phyloP scores from a whole-genome alignment of 305 asterid species.

The Fraxinus xanthoxyloides region DNA sequence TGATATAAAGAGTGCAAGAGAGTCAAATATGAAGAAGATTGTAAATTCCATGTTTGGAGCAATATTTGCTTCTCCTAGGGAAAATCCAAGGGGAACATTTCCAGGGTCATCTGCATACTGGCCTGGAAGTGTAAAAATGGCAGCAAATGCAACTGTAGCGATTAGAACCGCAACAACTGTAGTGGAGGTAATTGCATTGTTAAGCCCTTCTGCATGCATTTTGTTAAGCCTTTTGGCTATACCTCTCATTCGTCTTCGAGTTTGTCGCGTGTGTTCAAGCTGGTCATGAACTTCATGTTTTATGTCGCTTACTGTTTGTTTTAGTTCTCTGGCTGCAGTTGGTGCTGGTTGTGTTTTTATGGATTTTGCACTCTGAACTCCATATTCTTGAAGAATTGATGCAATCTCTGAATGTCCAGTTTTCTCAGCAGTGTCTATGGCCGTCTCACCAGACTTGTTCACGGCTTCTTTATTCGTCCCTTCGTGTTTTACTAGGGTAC shows the following conservation, averaged over 20 bases:
- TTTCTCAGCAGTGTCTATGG: constrained; percentile 67
- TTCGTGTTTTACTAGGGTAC: constrained; percentile 41
- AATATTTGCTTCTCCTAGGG: constrained; percentile 60
- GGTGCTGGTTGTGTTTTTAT: constrained; percentile 37
- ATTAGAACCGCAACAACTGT: constrained; percentile 77
- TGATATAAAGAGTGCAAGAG: constrained; percentile 74
- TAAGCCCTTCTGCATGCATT: constrained; percentile 77
- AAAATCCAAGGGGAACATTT: constrained; percentile 33
- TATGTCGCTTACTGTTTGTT: constrained; percentile 76
- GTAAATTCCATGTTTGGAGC: constrained; percentile 50
- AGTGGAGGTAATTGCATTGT: constrained; percentile 78
- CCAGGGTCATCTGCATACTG: constrained; percentile 49
- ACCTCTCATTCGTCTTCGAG: constrained; percentile 49
- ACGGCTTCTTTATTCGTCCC: constrained; percentile 52
- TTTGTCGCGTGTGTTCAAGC: constrained; percentile 67
- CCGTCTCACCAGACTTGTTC: constrained; percentile 72
- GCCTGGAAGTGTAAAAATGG: constrained; percentile 73
- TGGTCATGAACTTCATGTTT: constrained; percentile 75
- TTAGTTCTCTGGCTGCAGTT: constrained; percentile 48
- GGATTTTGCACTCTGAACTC: constrained; percentile 46
- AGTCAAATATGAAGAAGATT: constrained; percentile 63
- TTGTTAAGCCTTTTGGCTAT: constrained; percentile 66
- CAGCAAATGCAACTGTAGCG: constrained; percentile 82
- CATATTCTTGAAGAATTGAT: constrained; percentile 43
- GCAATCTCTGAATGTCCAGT: constrained; percentile 39